Evolutionary conservation across 2,329 filamentous ascomycete species (phyloP).

Genomic region (Pestalotiopsis sp.): DNA sequence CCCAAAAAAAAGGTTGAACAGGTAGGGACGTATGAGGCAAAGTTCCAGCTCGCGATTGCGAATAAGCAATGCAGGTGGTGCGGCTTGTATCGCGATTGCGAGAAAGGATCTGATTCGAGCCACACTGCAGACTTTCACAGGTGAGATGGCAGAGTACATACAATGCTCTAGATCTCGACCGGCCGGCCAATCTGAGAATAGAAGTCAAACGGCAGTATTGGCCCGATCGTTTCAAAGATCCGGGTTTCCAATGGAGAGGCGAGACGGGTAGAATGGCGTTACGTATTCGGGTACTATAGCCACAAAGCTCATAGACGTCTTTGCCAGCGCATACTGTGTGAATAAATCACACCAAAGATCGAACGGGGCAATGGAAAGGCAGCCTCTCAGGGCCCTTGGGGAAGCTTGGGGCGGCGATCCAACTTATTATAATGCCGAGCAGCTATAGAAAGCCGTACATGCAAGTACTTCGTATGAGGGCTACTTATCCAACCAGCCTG

Average conservation of each 20-base stretch:
- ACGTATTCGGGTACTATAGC: too few species aligned
- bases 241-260: too few species aligned
- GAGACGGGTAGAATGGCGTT: too few species aligned
- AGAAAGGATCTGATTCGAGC: background rate
- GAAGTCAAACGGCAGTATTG: too few species aligned
- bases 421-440: constrained; percentile 22
- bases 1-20: background rate
- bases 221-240: too few species aligned
- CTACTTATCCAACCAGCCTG: background rate
- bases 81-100: constrained; percentile 3
- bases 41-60: constrained; percentile 3
- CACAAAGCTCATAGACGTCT: background rate
- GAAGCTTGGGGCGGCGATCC: constrained; percentile 24
- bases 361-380: constrained; percentile 12
- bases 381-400: constrained; percentile 7
- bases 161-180: background rate
- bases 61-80: constrained; percentile 1
- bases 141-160: background rate
- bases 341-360: constrained; percentile 14
- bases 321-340: background rate
- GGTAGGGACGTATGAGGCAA: background rate
- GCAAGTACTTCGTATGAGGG: background rate
- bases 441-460: constrained; percentile 12
- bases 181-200: background rate
- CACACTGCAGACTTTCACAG: constrained; percentile 4